Evolutionary conservation across 2,329 filamentous ascomycete species (phyloP), one percentile per base, ranked within the genome.

Genomic region (Pseudopithomyces chartarum): DNA sequence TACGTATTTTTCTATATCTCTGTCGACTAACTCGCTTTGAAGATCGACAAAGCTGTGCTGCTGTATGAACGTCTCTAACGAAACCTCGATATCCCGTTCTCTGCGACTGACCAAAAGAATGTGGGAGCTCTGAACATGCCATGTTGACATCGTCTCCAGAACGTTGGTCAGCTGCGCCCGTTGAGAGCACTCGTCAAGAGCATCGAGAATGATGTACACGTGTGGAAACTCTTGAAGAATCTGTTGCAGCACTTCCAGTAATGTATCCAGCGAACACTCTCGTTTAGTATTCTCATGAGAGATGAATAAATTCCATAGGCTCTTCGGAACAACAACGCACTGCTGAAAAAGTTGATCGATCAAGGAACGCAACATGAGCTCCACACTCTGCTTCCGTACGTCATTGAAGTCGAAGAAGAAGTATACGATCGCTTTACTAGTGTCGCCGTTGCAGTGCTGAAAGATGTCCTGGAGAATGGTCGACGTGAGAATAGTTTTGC

Each of bases 311-410:
- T 34, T 15, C 2, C 71, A 55, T 11, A 76, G 51, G 22, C 54
- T 13, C 33, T 29, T 13, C 13, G 57, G 64, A 8, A 61, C 45
- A 13, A 58, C 56, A 33, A 40, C 47, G 38, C 48, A 60, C 17
- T 67, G 60, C 22, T 58, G 12, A 36, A 62, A 73, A 3, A 78
- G 58, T 54, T 79, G 77, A 22, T 23, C 54, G n/a, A 77, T 47
- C 1, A 79, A 58, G 12, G 75, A 76, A 10, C 70, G 65, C 4
- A 78, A 6, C 57, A 74, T 65, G 1, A 62, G 56, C 6, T 73
- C 65, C 2, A 68, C 23, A 0, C 49, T 47, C 53, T 78, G 72
- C 51, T 77, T 78, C 10, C 63, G 40, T 2, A 12, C 39, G 47
- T 77, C 65, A 5, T 64, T 74, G 59, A 78, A 78, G 40, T 62